These are phyloP conservation scores for Suillus subluteus DNA, from an alignment of 768 basidiomycete species.

Conservation along the genomic window DNA sequence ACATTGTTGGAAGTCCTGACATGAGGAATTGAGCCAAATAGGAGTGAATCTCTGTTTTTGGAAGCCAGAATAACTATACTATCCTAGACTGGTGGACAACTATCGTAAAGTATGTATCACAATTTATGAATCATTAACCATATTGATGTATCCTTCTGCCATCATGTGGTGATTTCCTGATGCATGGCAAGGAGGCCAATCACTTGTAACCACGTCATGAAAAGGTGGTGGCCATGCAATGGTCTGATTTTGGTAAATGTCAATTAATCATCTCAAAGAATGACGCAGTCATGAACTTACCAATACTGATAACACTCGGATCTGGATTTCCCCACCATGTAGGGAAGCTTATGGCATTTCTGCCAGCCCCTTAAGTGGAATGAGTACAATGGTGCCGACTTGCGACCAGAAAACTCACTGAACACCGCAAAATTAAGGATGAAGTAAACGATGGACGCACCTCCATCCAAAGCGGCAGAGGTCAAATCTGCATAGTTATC, in stretches of 20 bases:
- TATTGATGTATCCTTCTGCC: too few species aligned
- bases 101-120: too few species aligned
- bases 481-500: conserved; percentile 37
- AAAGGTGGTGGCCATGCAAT: conserved; percentile 2
- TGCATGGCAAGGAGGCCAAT: too few species aligned
- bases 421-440: conserved; percentile 44
- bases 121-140: too few species aligned
- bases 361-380: conserved; percentile 42
- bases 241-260: not conserved
- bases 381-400: conserved; percentile 31
- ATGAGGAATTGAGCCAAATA: too few species aligned
- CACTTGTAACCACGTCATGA: too few species aligned
- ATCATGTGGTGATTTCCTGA: too few species aligned
- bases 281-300: conserved; percentile 5
- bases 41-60: too few species aligned
- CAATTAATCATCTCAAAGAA: not conserved
- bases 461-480: conserved; percentile 54
- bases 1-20: too few species aligned
- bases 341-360: conserved; percentile 46
- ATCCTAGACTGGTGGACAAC: too few species aligned
- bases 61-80: too few species aligned
- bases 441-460: conserved; percentile 52
- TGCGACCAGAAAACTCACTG: conserved; percentile 19
- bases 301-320: conserved; percentile 16
- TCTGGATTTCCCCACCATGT: conserved; percentile 46